Percentiles rank a stretch among this genome's conserved stretches.
Evolutionary conservation across 2,329 filamentous ascomycete genomes (phyloP).

Genomic region (Chalara sp.): DNA sequence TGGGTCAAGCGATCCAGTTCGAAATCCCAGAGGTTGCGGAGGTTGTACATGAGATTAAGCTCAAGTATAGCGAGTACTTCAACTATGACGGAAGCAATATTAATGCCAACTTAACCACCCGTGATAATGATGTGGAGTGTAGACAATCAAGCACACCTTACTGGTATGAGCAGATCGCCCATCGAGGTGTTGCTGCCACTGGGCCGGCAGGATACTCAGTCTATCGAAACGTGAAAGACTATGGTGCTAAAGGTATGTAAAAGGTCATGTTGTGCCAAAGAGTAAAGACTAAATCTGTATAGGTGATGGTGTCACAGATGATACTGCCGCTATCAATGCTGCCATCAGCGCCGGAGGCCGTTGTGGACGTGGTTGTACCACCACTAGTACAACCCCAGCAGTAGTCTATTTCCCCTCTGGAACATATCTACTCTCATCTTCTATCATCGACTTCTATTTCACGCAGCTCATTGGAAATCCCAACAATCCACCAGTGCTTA

Average conservation of each 20-base stretch:
- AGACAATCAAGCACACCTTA: constrained; percentile 4
- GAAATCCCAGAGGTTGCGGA: not conserved
- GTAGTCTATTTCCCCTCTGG: constrained; percentile 22
- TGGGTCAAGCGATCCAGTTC: not conserved
- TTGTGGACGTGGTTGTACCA: constrained; percentile 23
- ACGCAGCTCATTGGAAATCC: constrained; percentile 22
- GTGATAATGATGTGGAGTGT: not conserved
- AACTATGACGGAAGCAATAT: not conserved
- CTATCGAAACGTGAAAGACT: constrained; percentile 16
- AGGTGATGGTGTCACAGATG: constrained; percentile 59
- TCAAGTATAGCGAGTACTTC: not conserved
- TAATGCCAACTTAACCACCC: not conserved
- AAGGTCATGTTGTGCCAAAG: not conserved
- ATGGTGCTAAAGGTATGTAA: constrained; percentile 12
- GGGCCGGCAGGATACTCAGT: constrained; percentile 14
- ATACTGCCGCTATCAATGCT: constrained; percentile 76
- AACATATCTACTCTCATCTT: constrained; percentile 19
- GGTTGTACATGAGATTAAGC: not conserved
- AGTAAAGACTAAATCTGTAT: constrained; percentile 57
- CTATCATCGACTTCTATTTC: constrained; percentile 17
- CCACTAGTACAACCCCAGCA: constrained; percentile 40
- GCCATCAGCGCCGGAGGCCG: constrained; percentile 15
- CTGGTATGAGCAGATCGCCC: constrained; percentile 18
- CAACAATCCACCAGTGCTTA: constrained; percentile 57
- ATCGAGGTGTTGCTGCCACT: constrained; percentile 16